Base-by-base conservation (phyloP, 106 monocot genomes). In the Narthecium ossifragum region DNA sequence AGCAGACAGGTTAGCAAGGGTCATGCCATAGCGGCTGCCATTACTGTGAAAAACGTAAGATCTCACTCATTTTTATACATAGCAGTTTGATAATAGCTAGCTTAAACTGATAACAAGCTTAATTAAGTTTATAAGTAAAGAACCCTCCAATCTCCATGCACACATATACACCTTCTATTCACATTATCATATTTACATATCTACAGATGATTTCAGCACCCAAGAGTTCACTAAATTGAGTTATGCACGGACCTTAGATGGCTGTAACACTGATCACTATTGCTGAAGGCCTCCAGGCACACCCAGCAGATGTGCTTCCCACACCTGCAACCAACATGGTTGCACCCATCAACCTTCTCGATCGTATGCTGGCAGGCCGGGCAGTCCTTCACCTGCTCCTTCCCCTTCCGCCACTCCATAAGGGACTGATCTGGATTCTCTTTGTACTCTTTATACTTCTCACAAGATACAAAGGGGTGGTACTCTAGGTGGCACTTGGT, bases 261-360 rank as follows among this genome's bases (percentile, higher is more conserved):
- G 17, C 56, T 18, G 48, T 98, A 98, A 48, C 98, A 98, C 0
- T 63, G 81, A 17, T 81, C 77, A 21, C 81, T 71, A 61, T 14
- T 70, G 0, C 8, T 28, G 37, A 86, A 96, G 12, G 18, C 38
- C 26, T 76, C 51, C 55, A 86, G 55, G 70, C 91, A 91, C 0
- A 69, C 73, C 90, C 90, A 98, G 41, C 98, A 98, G 10, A 98
- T 74, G 61, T 98, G 96, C 14, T 65, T 78, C 31, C 79, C 84
- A 34, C 91, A 91, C 39, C 59, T 31, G 69, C 98, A 98, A 30
- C 57, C 70, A 4, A 98, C 51, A 64, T 98, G 98, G 67, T 91
- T 77, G 78, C 98, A 98, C 0, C 98, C 98, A 5, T 98, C 98
- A 5, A 64, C 13, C 73, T 91, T 91, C 70, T 98, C 98, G 17